These are phyloP conservation scores for Fusarium begoniae DNA, from an alignment of 2,329 filamentous ascomycete species.

Conservation along the genomic window DNA sequence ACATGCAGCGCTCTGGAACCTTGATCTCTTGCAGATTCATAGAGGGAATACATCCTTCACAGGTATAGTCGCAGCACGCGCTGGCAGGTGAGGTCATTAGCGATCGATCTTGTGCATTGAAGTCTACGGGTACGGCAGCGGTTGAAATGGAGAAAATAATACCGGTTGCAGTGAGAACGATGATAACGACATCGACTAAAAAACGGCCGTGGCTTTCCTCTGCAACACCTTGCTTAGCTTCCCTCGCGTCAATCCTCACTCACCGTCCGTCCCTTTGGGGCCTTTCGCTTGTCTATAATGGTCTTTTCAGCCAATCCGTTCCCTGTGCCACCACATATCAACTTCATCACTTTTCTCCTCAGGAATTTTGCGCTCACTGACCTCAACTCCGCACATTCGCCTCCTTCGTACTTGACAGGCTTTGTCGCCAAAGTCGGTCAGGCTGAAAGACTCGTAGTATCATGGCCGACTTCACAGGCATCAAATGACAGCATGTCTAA, in stretches of 20 bases:
- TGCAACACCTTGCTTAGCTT: conserved; percentile 23
- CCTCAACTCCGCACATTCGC: conserved; percentile 18
- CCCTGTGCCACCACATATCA: conserved; percentile 25
- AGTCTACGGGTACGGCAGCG: conserved; percentile 12
- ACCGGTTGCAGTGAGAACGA: conserved; percentile 10
- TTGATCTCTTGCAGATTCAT: conserved; percentile 10
- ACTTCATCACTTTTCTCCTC: conserved; percentile 8
- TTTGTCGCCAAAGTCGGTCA: conserved; percentile 3
- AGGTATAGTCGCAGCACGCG: not conserved
- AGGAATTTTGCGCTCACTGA: conserved; percentile 20
- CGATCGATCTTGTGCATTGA: not conserved
- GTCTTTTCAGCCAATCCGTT: conserved; percentile 21
- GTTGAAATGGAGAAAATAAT: conserved; percentile 14
- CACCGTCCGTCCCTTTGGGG: not conserved
- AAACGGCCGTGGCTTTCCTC: conserved; percentile 24
- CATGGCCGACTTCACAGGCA: not conserved
- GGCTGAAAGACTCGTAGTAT: not conserved
- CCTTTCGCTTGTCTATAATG: conserved; percentile 14
- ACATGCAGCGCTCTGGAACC: conserved; percentile 25
- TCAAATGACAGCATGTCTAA: not conserved
- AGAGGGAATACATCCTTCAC: not conserved
- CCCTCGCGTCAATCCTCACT: conserved; percentile 30
- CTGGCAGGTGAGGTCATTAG: conserved; percentile 1
- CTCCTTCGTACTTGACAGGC: conserved; percentile 4
- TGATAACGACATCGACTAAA: conserved; percentile 29